Evolutionary conservation across 768 basidiomycete genomes (phyloP).

Genomic region (Cystofilobasidium macerans): DNA sequence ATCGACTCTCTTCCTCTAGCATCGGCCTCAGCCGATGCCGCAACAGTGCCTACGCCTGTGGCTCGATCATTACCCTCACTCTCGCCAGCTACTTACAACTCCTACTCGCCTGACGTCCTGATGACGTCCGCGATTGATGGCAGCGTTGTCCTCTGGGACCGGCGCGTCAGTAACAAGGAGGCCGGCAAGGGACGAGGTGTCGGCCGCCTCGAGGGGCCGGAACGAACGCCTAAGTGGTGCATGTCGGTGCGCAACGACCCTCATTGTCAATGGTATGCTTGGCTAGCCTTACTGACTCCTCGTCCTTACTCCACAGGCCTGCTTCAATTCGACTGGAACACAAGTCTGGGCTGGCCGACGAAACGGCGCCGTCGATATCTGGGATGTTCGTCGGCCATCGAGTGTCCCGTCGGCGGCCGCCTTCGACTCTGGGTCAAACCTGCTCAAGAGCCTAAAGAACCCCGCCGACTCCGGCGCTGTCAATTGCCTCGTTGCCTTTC

Average conservation of each 20-base stretch:
- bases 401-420: conserved; percentile 44
- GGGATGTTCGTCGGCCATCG: conserved; percentile 77
- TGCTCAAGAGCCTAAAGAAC: conserved; percentile 73
- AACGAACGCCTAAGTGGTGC: conserved; percentile 92
- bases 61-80: conserved; percentile 46
- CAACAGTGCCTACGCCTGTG: conserved; percentile 2
- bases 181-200: conserved; percentile 53
- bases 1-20: background rate
- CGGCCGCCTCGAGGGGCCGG: conserved; percentile 75
- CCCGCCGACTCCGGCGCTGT: conserved; percentile 82
- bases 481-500: conserved; percentile 80
- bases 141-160: conserved; percentile 83
- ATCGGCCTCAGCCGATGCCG: background rate
- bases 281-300: conserved; percentile 10
- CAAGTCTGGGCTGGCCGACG: conserved; percentile 84
- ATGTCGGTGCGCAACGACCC: conserved; percentile 56
- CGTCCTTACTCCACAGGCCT: conserved; percentile 50
- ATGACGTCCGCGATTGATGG: conserved; percentile 88
- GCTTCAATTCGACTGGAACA: conserved; percentile 79
- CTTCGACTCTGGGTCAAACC: conserved; percentile 49
- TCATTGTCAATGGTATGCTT: background rate
- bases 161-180: conserved; percentile 46
- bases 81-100: conserved; percentile 49
- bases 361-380: conserved; percentile 81
- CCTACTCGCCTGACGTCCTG: conserved; percentile 68